A percentile compares a stretch with the other conserved stretches of the same genome.
These are phyloP conservation scores for Arthrobotrys sinensis DNA, from an alignment of 2,329 filamentous ascomycete species.

Conservation along the genomic window DNA sequence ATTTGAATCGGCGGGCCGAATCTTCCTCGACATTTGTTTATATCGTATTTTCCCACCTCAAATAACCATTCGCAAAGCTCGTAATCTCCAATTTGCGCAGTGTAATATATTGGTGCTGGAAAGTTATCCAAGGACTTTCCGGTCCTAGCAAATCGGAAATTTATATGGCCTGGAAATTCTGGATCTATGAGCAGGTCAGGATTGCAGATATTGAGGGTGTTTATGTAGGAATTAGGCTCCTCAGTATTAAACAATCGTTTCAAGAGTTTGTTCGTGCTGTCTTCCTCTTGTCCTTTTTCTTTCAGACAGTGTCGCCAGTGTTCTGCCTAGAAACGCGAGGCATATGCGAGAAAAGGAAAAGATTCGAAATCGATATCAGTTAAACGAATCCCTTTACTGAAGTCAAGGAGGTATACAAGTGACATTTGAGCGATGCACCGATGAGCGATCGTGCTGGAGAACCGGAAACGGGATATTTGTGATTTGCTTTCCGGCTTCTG, in stretches of 20 bases:
- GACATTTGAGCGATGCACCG: slow-evolving; percentile 21
- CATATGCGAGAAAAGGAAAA: slow-evolving; percentile 36
- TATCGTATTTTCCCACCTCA: slow-evolving; percentile 6
- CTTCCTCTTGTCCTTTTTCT: background rate
- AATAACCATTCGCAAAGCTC: slow-evolving; percentile 35
- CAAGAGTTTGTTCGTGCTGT: background rate
- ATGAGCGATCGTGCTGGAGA: slow-evolving; percentile 13
- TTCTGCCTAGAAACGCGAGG: slow-evolving; percentile 19
- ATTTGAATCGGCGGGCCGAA: slow-evolving; percentile 27
- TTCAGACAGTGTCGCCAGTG: slow-evolving; percentile 20
- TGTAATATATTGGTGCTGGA: slow-evolving; percentile 26
- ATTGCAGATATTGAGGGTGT: slow-evolving; percentile 32
- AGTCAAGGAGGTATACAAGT: slow-evolving; percentile 35
- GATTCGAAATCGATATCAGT: slow-evolving; percentile 26
- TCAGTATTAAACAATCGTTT: slow-evolving; percentile 26
- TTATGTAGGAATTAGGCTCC: slow-evolving; percentile 21
- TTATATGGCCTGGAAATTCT: slow-evolving; percentile 3
- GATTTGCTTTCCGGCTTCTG: background rate
- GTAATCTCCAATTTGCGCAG: slow-evolving; percentile 26
- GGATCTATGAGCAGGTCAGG: slow-evolving; percentile 21
- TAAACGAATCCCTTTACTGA: slow-evolving; percentile 23
- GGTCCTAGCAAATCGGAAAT: slow-evolving; percentile 15
- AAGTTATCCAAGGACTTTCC: slow-evolving; percentile 23
- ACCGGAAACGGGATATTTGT: slow-evolving; percentile 32
- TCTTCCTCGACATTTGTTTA: slow-evolving; percentile 14